Percentiles rank a stretch among this genome's conserved stretches.
Conservation (phyloP, 2,329 filamentous ascomycete species). For the Phoma sp. region DNA sequence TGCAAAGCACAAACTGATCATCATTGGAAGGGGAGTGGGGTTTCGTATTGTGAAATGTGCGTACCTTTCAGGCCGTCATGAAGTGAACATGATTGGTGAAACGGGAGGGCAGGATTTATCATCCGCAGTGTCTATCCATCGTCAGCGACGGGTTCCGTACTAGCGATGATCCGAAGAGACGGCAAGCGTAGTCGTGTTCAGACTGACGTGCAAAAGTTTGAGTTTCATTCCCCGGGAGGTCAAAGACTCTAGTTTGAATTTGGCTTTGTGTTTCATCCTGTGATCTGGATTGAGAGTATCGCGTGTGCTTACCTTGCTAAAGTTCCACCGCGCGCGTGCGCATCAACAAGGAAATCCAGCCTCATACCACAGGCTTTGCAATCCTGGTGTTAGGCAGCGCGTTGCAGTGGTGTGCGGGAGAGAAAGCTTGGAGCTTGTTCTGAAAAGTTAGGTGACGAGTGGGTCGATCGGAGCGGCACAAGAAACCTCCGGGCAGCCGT, state of each 20-base stretch:
- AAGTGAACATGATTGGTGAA: neutral
- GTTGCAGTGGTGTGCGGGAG: constrained; percentile 6
- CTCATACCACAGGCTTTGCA: neutral
- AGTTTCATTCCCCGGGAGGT: constrained; percentile 52
- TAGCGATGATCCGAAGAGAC: neutral
- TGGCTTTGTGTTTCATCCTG: constrained; percentile 52
- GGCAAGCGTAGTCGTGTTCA: constrained; percentile 36
- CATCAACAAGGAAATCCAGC: neutral
- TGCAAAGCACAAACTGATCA: constrained; percentile 50
- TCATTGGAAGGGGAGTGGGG: constrained; percentile 32
- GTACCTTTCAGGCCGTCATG: neutral
- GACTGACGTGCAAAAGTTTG: constrained; percentile 52
- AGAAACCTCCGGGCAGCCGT: constrained; percentile 24
- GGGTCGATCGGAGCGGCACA: constrained; percentile 23
- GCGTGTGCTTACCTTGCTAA: constrained; percentile 22
- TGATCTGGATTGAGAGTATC: constrained; percentile 17
- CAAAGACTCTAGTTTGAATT: constrained; percentile 56
- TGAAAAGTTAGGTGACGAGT: constrained; percentile 23
- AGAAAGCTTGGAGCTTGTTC: constrained; percentile 6
- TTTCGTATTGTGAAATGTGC: neutral
- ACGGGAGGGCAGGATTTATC: neutral
- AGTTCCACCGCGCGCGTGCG: neutral
- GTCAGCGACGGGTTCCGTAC: constrained; percentile 22
- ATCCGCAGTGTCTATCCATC: constrained; percentile 1
- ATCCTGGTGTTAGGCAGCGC: constrained; percentile 2